Base-by-base conservation (phyloP, 768 basidiomycete species). In the Mycena vitilis region DNA sequence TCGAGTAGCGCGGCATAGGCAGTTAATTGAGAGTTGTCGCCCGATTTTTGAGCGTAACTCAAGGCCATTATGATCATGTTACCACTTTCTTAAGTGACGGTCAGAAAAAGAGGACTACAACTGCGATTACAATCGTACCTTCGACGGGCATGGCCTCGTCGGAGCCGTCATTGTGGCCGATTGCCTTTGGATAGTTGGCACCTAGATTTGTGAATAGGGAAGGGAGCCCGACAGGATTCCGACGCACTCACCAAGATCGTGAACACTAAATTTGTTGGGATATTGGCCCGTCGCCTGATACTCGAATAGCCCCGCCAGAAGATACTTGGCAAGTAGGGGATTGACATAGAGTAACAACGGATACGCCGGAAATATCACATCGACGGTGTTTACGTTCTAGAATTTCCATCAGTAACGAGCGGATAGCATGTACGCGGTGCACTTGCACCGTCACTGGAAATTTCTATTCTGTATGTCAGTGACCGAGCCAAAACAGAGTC, bases 261-360 rank as follows among this genome's bases (percentile, higher is more conserved):
- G 89, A 7, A 88, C 82, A 60, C 85, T 86, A 82, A 86, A 91
- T 73, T 85, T 85, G 73, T 89, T 86, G 7, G 90, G 89, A 75
- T 90, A 91, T 64, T 86, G 85, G 0, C 89, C 89, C 0, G 85
- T 86, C 0, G 87, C 88, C 75, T 91, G 89, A 72, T 91, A 91
- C 66, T 86, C 81, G 73, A 91, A 88, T n/a, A 91, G 78, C 11
- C 87, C 87, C 60, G 87, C 83, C 20, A 91, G 78, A 5, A 90
- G 81, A 71, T 82, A 86, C 73, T 87, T 88, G 0, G 87, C 87
- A 23, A 88, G 79, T 1, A 60, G 69, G 2, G 88, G 85, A 71
- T 89, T 88, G 57, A 83, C 77, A 72, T 89, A 90, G 53, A 89
- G 75, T 49, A 87, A 77, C 2, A 84, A 74, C 10, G 82, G 88